These are phyloP conservation scores for Craspedostauros australis DNA, from an alignment of 108 stramenopile genomes.

Conservation along the genomic window DNA sequence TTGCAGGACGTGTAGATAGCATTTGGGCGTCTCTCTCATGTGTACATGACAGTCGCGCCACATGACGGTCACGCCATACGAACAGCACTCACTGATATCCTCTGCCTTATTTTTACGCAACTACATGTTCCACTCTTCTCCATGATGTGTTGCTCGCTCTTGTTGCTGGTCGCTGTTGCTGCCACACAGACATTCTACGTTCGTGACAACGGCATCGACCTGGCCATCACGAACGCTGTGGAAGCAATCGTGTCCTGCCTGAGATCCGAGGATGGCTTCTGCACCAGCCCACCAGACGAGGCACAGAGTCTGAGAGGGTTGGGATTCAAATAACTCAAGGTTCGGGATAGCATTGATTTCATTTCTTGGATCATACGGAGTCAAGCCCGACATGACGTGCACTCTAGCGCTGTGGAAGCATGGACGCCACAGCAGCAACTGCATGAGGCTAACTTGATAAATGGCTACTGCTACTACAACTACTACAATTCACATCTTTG, in stretches of 20 bases:
- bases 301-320: slow-evolving; percentile 62
- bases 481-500: no score
- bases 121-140: not conserved
- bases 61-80: no score
- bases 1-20: no score
- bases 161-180: not conserved
- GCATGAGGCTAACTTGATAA: no score
- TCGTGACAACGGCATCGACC: slow-evolving; percentile 79
- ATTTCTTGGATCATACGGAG: no score
- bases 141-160: not conserved
- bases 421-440: no score
- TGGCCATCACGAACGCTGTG: slow-evolving; percentile 74
- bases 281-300: slow-evolving; percentile 67
- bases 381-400: no score
- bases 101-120: not conserved
- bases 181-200: slow-evolving; percentile 65
- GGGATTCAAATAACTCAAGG: slow-evolving; percentile 37
- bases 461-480: no score
- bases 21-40: no score
- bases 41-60: no score
- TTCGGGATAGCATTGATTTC: no score
- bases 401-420: no score
- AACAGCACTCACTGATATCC: not conserved
- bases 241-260: slow-evolving; percentile 75
- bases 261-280: slow-evolving; percentile 76